Evolutionary conservation across 2,329 filamentous ascomycete genomes (phyloP), one percentile per base, ranked within the genome.

Genomic region (Claviceps paspali): DNA sequence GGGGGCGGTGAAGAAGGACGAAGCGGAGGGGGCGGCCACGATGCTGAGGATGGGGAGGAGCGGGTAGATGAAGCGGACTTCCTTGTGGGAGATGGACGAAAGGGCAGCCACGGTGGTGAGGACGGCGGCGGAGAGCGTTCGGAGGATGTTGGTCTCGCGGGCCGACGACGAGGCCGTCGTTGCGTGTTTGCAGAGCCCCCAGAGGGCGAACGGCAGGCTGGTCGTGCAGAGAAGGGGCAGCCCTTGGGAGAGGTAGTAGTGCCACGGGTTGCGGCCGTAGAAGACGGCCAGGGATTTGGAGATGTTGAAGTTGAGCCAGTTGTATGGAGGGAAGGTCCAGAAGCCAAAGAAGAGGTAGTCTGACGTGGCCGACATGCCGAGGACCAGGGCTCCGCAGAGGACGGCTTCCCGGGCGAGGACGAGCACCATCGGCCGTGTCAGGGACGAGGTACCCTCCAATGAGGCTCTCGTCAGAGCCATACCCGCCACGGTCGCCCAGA

Each of bases 1-100:
- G 12, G 51, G 41, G 12, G 57, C 50, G 19, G 60, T 63, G 54
- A 88, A 85, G 61, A 83, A 86, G 7, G 64, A 56, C 3, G 72
- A 64, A 12, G 83, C 59, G 3, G 76, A 68, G 0, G 75, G 71
- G 0, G 85, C 84, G 2, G 82, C 75, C 28, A 96, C 64, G 43
- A 94, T 63, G 53, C 91, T 84, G 6, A 98, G 69, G n/a, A 79
- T 70, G 2, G 91, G 88, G 2, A 96, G 70, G 14, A 98, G 70
- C 1, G 91, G 88, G 51, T 93, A 94, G 47, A 96, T 82, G 63
- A 98, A 98, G 50, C 91, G 84, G 48, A 94, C 83, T 66, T 98
- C 91, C 57, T 98, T 98, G 62, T 98, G 91, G 1, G 85, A 77
- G 46, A 96, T 82, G 33, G 82, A 52, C 2, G 84, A 93, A 24